phyloP scores from a whole-genome alignment of 306 rosid genomes.

The Mimosa pudica region DNA sequence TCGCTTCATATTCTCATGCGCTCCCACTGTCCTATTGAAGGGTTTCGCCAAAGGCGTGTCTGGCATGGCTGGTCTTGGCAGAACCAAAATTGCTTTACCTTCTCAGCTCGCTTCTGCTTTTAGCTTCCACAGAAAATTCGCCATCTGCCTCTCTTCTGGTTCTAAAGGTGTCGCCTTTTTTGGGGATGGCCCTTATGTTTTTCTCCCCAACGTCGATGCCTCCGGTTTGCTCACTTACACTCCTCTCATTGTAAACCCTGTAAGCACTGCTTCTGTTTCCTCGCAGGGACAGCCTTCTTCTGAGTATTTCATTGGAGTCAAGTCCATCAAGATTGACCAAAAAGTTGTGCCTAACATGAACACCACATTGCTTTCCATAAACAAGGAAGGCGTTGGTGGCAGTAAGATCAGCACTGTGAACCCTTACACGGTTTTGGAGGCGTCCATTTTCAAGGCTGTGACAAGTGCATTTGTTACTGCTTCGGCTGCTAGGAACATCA shows the following conservation, averaged over 20 bases:
- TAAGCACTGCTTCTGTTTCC: conserved; percentile 59
- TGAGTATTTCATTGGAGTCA: conserved; percentile 61
- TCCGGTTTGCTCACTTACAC: conserved; percentile 44
- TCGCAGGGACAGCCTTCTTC: conserved; percentile 48
- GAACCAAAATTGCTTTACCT: conserved; percentile 53
- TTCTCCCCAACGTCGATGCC: conserved; percentile 44
- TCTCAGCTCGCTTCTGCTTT: conserved; percentile 57
- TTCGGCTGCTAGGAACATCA: conserved; percentile 44
- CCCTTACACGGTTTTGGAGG: conserved; percentile 63
- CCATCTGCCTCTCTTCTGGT: conserved; percentile 46
- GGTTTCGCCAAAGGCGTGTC: conserved; percentile 52
- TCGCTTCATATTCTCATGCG: conserved; percentile 49
- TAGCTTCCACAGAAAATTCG: conserved; percentile 59
- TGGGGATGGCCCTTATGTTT: conserved; percentile 54
- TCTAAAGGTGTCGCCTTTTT: conserved; percentile 48
- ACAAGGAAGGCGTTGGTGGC: conserved; percentile 59
- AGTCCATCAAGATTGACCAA: conserved; percentile 39
- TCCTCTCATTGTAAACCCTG: conserved; percentile 49
- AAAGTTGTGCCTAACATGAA: conserved; percentile 37
- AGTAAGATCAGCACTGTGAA: conserved; percentile 69
- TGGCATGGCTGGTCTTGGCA: conserved; percentile 69
- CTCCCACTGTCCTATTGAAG: conserved; percentile 44
- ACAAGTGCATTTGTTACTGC: conserved; percentile 40
- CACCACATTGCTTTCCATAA: conserved; percentile 43
- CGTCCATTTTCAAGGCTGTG: conserved; percentile 55